These are phyloP conservation scores for Arthrocladium fulminans DNA, from an alignment of 2,329 filamentous ascomycete species.

Conservation along the genomic window DNA sequence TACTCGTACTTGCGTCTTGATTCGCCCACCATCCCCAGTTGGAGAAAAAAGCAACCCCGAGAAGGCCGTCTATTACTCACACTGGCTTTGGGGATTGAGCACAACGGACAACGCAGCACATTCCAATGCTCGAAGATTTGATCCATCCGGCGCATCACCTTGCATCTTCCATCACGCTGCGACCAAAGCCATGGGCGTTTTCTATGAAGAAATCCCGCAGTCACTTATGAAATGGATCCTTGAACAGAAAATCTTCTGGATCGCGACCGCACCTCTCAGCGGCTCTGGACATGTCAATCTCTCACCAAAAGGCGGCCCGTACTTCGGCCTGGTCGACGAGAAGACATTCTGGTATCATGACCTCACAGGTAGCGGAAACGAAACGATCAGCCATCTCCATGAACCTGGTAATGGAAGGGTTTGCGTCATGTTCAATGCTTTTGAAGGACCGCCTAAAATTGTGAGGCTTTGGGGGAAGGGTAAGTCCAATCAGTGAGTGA, in stretches of 20 bases:
- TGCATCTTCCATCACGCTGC: neutral
- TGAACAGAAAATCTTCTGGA: conserved; percentile 64
- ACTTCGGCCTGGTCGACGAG: conserved; percentile 20
- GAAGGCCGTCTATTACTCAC: too few species aligned
- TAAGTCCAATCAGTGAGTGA: conserved; percentile 2
- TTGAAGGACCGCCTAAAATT: conserved; percentile 52
- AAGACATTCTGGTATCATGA: conserved; percentile 23
- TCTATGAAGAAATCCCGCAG: conserved; percentile 46
- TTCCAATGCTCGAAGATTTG: too few species aligned
- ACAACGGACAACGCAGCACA: too few species aligned
- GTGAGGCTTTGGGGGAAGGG: conserved; percentile 35
- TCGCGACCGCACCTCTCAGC: conserved; percentile 60
- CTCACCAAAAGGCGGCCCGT: conserved; percentile 62
- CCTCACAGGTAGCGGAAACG: conserved; percentile 60
- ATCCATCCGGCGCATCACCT: too few species aligned
- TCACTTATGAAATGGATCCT: conserved; percentile 56
- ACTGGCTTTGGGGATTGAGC: too few species aligned
- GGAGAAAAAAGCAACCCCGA: too few species aligned
- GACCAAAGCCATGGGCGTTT: conserved; percentile 46
- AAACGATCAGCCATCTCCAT: conserved; percentile 67
- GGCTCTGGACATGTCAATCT: conserved; percentile 60
- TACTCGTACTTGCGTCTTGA: too few species aligned
- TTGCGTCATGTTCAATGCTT: conserved; percentile 66
- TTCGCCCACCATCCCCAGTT: too few species aligned
- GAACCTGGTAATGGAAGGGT: conserved; percentile 59